These are phyloP conservation scores for Metschnikowia amazonensis DNA, from an alignment of 805 yeast genomes.

Conservation along the genomic window DNA sequence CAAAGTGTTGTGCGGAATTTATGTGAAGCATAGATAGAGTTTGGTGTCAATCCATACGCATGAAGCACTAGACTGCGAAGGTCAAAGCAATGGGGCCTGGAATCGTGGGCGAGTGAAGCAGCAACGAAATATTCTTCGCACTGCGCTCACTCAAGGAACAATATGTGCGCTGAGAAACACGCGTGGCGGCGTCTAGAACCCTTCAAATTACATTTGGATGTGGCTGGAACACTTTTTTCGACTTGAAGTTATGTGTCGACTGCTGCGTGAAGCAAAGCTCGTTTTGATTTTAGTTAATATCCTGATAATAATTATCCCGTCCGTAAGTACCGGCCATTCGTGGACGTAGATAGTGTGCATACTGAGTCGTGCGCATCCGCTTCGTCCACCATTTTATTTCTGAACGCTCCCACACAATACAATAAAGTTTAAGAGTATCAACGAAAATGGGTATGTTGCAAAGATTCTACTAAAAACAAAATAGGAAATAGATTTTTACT, in stretches of 20 bases:
- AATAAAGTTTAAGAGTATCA: background rate
- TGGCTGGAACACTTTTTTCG: background rate
- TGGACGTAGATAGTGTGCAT: constrained; percentile 4
- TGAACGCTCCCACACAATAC: background rate
- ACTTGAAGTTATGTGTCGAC: background rate
- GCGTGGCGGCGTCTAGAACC: background rate
- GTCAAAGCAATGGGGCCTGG: background rate
- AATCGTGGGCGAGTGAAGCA: background rate
- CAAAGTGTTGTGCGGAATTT: background rate
- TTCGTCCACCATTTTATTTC: constrained; percentile 5
- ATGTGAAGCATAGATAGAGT: background rate
- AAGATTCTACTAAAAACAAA: background rate
- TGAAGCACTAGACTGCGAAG: background rate
- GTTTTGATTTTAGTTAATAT: background rate
- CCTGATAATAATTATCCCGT: background rate
- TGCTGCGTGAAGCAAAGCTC: background rate
- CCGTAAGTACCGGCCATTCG: background rate
- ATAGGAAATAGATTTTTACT: too few relatives aligned
- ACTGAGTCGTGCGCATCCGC: constrained; percentile 7
- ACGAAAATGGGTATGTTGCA: constrained; percentile 12
- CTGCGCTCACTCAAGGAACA: background rate
- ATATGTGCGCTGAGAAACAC: background rate
- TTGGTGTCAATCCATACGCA: background rate
- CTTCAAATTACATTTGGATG: background rate
- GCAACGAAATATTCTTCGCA: background rate